phyloP scores from a whole-genome alignment of 176 grass and related monocot species.

The Alloteropsis semialata region DNA sequence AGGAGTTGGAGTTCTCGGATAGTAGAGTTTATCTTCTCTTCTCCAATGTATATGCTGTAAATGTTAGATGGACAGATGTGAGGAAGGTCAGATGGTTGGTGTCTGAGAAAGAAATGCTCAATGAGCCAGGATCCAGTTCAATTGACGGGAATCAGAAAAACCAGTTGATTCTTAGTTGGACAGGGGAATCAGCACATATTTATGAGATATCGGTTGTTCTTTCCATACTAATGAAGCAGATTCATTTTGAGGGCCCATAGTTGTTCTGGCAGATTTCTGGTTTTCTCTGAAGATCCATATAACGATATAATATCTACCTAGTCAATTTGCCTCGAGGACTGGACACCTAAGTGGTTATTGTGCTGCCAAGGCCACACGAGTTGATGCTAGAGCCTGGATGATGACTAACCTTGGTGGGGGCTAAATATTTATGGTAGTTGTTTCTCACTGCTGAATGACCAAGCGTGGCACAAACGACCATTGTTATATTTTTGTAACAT shows the following conservation, averaged over 20 bases:
- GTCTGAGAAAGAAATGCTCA: conserved; percentile 32
- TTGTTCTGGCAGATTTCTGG: conserved; percentile 16
- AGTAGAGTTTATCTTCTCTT: conserved; percentile 50
- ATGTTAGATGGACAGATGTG: conserved; percentile 45
- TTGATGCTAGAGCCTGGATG: not conserved
- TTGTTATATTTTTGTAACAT: not conserved
- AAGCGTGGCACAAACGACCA: not conserved
- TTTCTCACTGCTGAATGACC: conserved; percentile 8
- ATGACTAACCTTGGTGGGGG: not conserved
- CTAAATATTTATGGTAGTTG: not conserved
- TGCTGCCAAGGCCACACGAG: not conserved
- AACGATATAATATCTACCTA: not conserved
- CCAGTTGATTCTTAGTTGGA: conserved; percentile 42
- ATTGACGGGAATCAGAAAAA: conserved; percentile 43
- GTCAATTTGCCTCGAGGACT: not conserved
- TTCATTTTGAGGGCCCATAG: conserved; percentile 31
- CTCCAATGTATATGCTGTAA: conserved; percentile 47
- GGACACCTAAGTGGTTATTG: not conserved
- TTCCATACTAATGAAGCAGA: conserved; percentile 33
- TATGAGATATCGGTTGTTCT: conserved; percentile 23
- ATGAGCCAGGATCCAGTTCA: conserved; percentile 43
- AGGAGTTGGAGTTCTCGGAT: conserved; percentile 34
- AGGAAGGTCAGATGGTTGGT: conserved; percentile 36
- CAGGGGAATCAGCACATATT: conserved; percentile 27
- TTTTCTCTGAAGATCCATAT: not conserved